Percentiles rank a stretch among this genome's conserved stretches.
phyloP scores from a whole-genome alignment of 192 early-diverging fungal genomes.

The Backusella luteola region DNA sequence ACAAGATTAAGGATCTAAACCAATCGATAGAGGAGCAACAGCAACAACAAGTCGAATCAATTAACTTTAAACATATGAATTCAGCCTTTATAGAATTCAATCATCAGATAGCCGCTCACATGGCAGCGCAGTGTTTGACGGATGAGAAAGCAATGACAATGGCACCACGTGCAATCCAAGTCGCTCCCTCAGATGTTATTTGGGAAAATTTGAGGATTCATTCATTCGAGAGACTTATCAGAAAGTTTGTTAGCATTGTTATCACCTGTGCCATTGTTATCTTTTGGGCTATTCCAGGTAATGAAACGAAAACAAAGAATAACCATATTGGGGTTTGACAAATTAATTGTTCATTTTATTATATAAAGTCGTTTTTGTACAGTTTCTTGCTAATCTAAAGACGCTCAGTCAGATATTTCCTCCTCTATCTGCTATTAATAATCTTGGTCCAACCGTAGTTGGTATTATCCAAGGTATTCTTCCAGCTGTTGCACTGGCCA shows the following conservation, averaged over 20 bases:
- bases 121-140: constrained; percentile 67
- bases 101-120: constrained; percentile 70
- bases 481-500: constrained; percentile 64
- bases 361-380: constrained; percentile 51
- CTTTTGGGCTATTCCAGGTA: constrained; percentile 70
- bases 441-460: constrained; percentile 38
- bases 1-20: constrained; percentile 46
- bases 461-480: constrained; percentile 72
- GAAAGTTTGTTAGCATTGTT: constrained; percentile 51
- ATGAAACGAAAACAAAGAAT: background rate
- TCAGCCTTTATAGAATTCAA: constrained; percentile 86
- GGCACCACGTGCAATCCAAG: constrained; percentile 58
- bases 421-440: constrained; percentile 42
- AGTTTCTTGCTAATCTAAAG: constrained; percentile 50
- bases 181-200: constrained; percentile 73
- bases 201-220: constrained; percentile 76
- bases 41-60: constrained; percentile 8
- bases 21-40: constrained; percentile 41
- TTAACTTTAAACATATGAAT: constrained; percentile 38
- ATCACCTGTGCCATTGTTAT: constrained; percentile 58
- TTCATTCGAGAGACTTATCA: constrained; percentile 47
- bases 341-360: background rate
- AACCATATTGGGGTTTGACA: background rate
- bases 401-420: constrained; percentile 49
- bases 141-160: constrained; percentile 61